Evolutionary conservation across 257 asterid species (phyloP).

Genomic region (Coffea canephora): DNA sequence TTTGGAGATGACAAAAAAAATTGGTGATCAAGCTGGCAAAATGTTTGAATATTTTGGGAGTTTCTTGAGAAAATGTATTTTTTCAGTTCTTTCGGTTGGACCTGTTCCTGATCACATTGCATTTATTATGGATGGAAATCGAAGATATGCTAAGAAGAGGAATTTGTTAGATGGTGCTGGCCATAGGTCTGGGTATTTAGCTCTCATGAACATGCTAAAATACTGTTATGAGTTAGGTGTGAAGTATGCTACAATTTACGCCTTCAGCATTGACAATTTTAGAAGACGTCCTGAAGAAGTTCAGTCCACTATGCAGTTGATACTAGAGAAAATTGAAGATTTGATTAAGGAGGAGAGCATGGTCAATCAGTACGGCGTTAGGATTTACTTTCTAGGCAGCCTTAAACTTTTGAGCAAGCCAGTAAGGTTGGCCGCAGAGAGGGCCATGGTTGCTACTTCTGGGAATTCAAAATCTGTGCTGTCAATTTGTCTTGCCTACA

Average conservation of each 20-base stretch:
- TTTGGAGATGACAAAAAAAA: constrained; percentile 20
- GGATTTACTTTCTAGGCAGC: constrained; percentile 63
- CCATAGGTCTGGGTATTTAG: constrained; percentile 47
- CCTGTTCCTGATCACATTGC: constrained; percentile 69
- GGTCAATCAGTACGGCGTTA: constrained; percentile 57
- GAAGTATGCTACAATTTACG: constrained; percentile 58
- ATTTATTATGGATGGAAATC: constrained; percentile 83
- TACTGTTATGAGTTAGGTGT: constrained; percentile 67
- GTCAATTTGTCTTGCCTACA: constrained; percentile 72
- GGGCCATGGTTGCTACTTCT: constrained; percentile 64
- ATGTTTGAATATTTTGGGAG: constrained; percentile 9
- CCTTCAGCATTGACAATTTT: constrained; percentile 85
- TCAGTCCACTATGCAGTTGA: constrained; percentile 65
- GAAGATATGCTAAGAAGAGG: constrained; percentile 63
- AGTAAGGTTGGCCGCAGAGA: constrained; percentile 58
- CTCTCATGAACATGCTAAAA: constrained; percentile 58
- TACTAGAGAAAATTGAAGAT: constrained; percentile 66
- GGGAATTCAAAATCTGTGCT: constrained; percentile 53
- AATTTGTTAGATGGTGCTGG: constrained; percentile 57
- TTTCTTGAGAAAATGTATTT: constrained; percentile 20
- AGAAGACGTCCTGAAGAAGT: constrained; percentile 78
- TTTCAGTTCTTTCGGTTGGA: constrained; percentile 50
- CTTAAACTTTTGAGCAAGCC: constrained; percentile 59
- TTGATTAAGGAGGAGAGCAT: constrained; percentile 53
- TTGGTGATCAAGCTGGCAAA: constrained; percentile 7